Percentiles rank a stretch among this genome's conserved stretches.
Conservation (phyloP, 2,329 filamentous ascomycete species). For the Stachybotrys chlorohalonatus region DNA sequence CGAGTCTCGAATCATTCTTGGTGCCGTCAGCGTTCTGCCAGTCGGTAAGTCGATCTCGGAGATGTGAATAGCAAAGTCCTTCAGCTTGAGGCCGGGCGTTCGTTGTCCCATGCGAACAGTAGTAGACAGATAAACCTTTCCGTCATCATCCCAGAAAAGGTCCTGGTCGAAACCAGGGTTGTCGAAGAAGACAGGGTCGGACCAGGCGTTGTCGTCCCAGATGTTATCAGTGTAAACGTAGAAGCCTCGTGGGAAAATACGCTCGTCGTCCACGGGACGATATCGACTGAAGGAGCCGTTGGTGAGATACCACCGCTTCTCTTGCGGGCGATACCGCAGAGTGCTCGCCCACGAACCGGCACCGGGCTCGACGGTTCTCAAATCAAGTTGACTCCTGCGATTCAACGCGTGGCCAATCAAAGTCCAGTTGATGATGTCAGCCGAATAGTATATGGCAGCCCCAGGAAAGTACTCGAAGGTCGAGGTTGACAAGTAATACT, state of each 20-base stretch:
- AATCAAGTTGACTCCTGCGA: conserved; percentile 39
- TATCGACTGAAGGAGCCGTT: conserved; percentile 35
- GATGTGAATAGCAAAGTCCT: conserved; percentile 43
- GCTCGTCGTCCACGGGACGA: conserved; percentile 29
- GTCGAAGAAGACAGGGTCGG: conserved; percentile 44
- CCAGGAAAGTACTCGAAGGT: conserved; percentile 55
- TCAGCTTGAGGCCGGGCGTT: conserved; percentile 27
- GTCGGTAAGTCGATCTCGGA: conserved; percentile 32
- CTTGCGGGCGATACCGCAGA: conserved; percentile 30
- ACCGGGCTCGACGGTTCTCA: conserved; percentile 41
- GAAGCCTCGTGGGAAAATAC: conserved; percentile 43
- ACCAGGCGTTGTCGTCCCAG: conserved; percentile 41
- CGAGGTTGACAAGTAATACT: conserved; percentile 51
- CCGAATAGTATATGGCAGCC: conserved; percentile 50
- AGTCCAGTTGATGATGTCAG: conserved; percentile 40
- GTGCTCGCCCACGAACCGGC: conserved; percentile 41
- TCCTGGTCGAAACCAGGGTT: conserved; percentile 45
- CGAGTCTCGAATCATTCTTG: conserved; percentile 25
- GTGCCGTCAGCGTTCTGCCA: conserved; percentile 27
- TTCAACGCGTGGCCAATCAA: conserved; percentile 44
- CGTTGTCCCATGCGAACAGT: conserved; percentile 25
- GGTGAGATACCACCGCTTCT: conserved; percentile 34
- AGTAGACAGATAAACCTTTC: conserved; percentile 39
- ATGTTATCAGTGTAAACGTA: conserved; percentile 44
- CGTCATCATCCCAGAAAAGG: conserved; percentile 40